phyloP scores from a whole-genome alignment of 495 filamentous ascomycete species.

The Acidiella bohemica region DNA sequence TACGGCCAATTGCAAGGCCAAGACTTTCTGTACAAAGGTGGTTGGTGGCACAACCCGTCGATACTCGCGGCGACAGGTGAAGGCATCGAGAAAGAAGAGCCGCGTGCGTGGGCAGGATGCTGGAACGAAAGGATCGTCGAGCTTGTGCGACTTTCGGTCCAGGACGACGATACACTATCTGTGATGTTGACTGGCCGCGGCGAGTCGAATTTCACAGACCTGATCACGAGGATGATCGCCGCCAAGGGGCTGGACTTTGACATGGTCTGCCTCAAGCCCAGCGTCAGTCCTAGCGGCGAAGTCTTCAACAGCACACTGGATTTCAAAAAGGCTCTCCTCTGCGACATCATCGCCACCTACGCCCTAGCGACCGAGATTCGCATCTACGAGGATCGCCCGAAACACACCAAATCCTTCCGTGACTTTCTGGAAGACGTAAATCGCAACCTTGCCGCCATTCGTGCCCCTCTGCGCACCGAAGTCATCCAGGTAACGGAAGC shows the following conservation, averaged over 20 bases:
- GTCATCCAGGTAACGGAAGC: constrained; percentile 79
- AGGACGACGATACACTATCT: constrained; percentile 75
- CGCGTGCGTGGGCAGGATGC: constrained; percentile 78
- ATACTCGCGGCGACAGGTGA: constrained; percentile 79
- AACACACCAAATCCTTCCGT: constrained; percentile 65
- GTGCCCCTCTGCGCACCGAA: constrained; percentile 50
- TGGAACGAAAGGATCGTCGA: constrained; percentile 88
- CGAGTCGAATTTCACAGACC: constrained; percentile 57
- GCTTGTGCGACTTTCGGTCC: constrained; percentile 65
- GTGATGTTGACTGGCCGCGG: constrained; percentile 83
- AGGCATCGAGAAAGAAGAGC: constrained; percentile 71
- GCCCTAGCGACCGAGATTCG: constrained; percentile 65
- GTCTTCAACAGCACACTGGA: constrained; percentile 63
- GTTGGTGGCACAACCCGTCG: constrained; percentile 92
- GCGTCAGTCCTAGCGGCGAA: constrained; percentile 62
- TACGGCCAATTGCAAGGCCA: constrained; percentile 61
- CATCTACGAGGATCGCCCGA: constrained; percentile 51
- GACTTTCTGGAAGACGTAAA: constrained; percentile 69
- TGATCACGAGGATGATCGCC: constrained; percentile 70
- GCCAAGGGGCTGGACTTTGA: constrained; percentile 77
- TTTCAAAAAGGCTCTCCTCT: constrained; percentile 78
- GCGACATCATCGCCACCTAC: constrained; percentile 73
- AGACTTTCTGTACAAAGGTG: constrained; percentile 67
- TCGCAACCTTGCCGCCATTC: constrained; percentile 30
- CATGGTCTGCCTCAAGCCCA: constrained; percentile 77